Evolutionary conservation across 139 green algal genomes (phyloP), one percentile per base, ranked within the genome.

Genomic region (Ettlia oleoabundans): DNA sequence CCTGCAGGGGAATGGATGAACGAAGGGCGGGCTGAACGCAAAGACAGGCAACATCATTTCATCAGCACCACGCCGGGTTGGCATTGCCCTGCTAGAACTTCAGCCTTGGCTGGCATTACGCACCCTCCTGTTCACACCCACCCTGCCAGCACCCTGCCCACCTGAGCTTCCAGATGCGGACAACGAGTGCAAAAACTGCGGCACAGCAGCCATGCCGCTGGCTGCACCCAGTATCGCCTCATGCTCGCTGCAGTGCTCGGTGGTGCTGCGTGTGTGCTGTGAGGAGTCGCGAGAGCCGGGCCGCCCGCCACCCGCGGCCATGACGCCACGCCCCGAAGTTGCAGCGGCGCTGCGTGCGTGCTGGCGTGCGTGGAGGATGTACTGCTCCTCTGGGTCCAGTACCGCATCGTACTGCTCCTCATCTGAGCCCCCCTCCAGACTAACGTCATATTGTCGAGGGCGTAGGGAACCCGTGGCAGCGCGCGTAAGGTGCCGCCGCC

Each of bases 191-290:
- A 79, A 28, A 35, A 79, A 66, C 41, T 32, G 22, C 24, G 53
- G 35, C 33, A 55, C 33, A 24, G 51, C 42, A 24, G 22, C 64
- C 0, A 38, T 28, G 19, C 40, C 26, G 66, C 15, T 5, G 65
- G 51, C 65, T 35, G 37, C 41, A 24, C 32, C 51, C 51, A 65
- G 30, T 30, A 32, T 19, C 64, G 41, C 32, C 42, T 64, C 68
- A n/a, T 68, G 51, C 32, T 84, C 76, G 38, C 64, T 63, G 63
- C 76, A 87, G 75, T 87, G 82, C 63, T 87, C 83, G 15, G 52
- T 69, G 32, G 68, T 87, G 81, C 53, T 72, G 53, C 83, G 81
- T 7, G 81, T 88, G 78, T 88, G 69, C 70, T 88, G 78, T 28
- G 52, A 78, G 51, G 69, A 82, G 41, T 88, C 83, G 13, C 75